A percentile compares a stretch with the other conserved stretches of the same genome.
Evolutionary conservation across 1,284 basidiomycete species (phyloP).

Genomic region (Lentinula novae-zelandiae): DNA sequence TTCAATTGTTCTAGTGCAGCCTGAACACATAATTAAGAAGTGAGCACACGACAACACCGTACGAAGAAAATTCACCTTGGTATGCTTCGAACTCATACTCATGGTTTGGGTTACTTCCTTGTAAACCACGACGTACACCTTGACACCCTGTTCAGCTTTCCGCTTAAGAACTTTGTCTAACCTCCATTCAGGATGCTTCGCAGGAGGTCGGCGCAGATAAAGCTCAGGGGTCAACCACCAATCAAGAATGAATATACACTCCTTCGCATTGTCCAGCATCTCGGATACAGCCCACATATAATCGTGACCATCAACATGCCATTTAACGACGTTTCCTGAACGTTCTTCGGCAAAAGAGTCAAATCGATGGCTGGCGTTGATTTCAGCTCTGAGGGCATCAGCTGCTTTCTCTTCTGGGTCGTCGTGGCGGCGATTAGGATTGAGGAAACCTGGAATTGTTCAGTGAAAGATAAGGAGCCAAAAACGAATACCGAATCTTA

Average conservation of each 20-base stretch:
- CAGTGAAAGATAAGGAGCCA: no score
- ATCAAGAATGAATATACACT: conserved; percentile 80
- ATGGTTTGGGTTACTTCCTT: conserved; percentile 92
- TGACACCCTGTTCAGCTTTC: conserved; percentile 89
- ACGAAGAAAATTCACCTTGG: conserved; percentile 49
- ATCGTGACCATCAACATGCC: conserved; percentile 90
- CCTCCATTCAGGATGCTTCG: conserved; percentile 79
- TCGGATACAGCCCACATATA: conserved; percentile 94
- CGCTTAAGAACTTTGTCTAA: conserved; percentile 80
- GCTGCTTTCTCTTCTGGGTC: conserved; percentile 48
- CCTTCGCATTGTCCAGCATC: conserved; percentile 73
- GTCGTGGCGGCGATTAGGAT: conserved; percentile 29
- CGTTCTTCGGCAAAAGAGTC: conserved; percentile 77
- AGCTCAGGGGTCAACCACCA: conserved; percentile 94
- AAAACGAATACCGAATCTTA: neutral
- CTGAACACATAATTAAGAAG: conserved; percentile 29
- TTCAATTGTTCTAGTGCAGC: conserved; percentile 78
- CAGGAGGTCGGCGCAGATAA: conserved; percentile 87
- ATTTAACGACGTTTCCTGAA: conserved; percentile 77
- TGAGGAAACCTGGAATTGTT: neutral
- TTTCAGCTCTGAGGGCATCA: conserved; percentile 66
- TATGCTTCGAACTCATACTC: conserved; percentile 82
- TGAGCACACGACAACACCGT: neutral
- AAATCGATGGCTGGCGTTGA: conserved; percentile 80
- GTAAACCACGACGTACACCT: conserved; percentile 85